Base-by-base conservation (phyloP, 2,329 filamentous ascomycete genomes). In the Talaromyces marneffei region DNA sequence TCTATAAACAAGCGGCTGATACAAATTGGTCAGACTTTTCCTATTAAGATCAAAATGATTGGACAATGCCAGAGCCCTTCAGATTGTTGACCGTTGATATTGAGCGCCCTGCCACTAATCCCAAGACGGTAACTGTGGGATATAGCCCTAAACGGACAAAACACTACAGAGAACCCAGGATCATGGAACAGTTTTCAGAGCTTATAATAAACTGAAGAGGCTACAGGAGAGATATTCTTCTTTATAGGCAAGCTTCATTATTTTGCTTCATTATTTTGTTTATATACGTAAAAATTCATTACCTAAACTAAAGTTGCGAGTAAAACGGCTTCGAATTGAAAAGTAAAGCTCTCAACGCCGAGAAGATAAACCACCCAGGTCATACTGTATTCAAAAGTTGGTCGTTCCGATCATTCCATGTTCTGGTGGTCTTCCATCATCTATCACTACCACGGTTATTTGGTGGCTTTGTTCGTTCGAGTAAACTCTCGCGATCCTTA, bases 401-500 rank as follows among this genome's bases (percentile, higher is more conserved):
- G 46, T 53, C 56, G 39, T 58, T 50, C 31, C 56, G 25, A 58
- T 58, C 23, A 31, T 48, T 44, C 29, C 48, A 23, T 52, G 29
- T 14, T 35, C 18, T 52, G 27, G 4, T 14, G 29, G 20, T 23
- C n/a, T 18, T 20, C 18, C 48, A 33, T 33, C 48, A 3, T 56
- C 23, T 31, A 37, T 29, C 39, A 48, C 25, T 12, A 37, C 40
- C 18, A 20, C 48, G n/a, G 18, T 18, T 1, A 16, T 52, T 31
- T n/a, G 20, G 4, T 31, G 33, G 29, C 29, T 33, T 48, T 25
- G 23, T 48, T 29, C 25, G 29, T 16, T 2, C 12, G 16, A 27
- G 23, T 23, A 46, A 46, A 16, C 10, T 20, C 48, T 18, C 6
- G 37, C 31, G 27, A 40, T 12, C 4, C 35, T 70, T 66, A 75